Conservation (phyloP, 176 grass and related monocot genomes). For the Eragrostis curvula region DNA sequence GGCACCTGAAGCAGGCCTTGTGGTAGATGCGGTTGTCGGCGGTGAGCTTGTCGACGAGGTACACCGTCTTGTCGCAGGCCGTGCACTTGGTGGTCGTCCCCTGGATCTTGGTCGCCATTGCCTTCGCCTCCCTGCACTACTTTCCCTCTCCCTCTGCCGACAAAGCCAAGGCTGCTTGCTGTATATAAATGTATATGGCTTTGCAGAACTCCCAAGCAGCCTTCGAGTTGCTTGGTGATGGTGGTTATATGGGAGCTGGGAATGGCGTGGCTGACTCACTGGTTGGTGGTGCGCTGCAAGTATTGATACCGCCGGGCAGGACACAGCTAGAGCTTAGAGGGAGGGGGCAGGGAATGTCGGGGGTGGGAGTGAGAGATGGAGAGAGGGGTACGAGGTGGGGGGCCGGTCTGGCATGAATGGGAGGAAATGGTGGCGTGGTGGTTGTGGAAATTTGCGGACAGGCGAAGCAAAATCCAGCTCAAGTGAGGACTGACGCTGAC, state of each 20-base stretch:
- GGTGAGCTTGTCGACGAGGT: constrained; percentile 98
- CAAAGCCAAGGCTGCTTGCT: neutral
- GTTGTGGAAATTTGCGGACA: constrained; percentile 44
- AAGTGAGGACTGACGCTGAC: constrained; percentile 30
- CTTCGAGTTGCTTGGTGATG: neutral
- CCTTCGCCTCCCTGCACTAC: too few relatives aligned
- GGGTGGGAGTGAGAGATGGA: neutral
- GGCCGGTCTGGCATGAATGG: constrained; percentile 3
- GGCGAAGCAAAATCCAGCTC: constrained; percentile 42
- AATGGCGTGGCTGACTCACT: neutral
- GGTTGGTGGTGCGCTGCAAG: constrained; percentile 54
- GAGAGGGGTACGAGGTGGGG: neutral
- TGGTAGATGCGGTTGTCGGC: constrained; percentile 96
- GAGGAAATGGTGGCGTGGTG: neutral
- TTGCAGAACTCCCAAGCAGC: neutral
- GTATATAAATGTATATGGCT: constrained; percentile 5
- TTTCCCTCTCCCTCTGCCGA: neutral
- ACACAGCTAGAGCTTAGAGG: constrained; percentile 49
- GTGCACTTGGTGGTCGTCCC: constrained; percentile 93
- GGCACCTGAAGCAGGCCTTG: constrained; percentile 98
- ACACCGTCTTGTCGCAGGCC: constrained; percentile 95
- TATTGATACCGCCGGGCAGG: constrained; percentile 50
- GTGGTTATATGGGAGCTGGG: constrained; percentile 43
- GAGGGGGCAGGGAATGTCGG: constrained; percentile 42
- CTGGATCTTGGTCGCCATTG: constrained; percentile 65